Percentiles rank a stretch among this genome's conserved stretches.
phyloP scores from a whole-genome alignment of 2,329 filamentous ascomycete species.

The Pseudogymnoascus sp. region DNA sequence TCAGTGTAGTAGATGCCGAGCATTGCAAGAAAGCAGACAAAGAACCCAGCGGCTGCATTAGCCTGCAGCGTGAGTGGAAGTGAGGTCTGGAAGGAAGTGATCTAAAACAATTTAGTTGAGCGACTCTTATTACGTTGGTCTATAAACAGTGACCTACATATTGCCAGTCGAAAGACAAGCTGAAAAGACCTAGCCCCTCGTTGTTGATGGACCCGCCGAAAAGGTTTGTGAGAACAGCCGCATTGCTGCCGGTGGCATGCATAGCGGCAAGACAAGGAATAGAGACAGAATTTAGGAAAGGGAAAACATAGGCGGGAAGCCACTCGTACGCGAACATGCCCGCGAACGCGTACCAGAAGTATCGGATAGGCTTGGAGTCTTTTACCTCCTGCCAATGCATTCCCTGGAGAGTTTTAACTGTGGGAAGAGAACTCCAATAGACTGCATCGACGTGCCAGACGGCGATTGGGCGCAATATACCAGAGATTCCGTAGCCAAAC shows the following conservation, averaged over 20 bases:
- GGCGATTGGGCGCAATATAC: slow-evolving; percentile 37
- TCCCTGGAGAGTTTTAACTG: slow-evolving; percentile 32
- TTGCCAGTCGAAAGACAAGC: slow-evolving; percentile 36
- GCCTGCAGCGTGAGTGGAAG: slow-evolving; percentile 43
- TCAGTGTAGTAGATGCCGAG: slow-evolving; percentile 37
- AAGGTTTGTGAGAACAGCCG: slow-evolving; percentile 37
- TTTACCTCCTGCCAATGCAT: slow-evolving; percentile 32
- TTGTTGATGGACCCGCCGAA: slow-evolving; percentile 40
- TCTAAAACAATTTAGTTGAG: slow-evolving; percentile 28
- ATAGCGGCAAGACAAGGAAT: slow-evolving; percentile 40
- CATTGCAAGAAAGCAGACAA: slow-evolving; percentile 43
- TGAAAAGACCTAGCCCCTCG: slow-evolving; percentile 37
- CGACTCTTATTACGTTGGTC: background rate
- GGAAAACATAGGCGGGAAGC: slow-evolving; percentile 39
- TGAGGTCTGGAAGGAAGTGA: slow-evolving; percentile 45
- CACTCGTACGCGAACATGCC: slow-evolving; percentile 40
- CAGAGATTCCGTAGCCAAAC: slow-evolving; percentile 41
- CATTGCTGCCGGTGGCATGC: slow-evolving; percentile 37
- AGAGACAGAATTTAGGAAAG: slow-evolving; percentile 34
- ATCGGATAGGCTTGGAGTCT: slow-evolving; percentile 31
- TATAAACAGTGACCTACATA: slow-evolving; percentile 33
- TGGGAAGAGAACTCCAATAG: slow-evolving; percentile 35
- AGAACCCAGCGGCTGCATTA: slow-evolving; percentile 38
- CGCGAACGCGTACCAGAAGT: slow-evolving; percentile 35
- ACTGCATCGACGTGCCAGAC: slow-evolving; percentile 42